Base-by-base conservation (phyloP, 1,139 yeast genomes). In the Scheffersomyces parashehatae region DNA sequence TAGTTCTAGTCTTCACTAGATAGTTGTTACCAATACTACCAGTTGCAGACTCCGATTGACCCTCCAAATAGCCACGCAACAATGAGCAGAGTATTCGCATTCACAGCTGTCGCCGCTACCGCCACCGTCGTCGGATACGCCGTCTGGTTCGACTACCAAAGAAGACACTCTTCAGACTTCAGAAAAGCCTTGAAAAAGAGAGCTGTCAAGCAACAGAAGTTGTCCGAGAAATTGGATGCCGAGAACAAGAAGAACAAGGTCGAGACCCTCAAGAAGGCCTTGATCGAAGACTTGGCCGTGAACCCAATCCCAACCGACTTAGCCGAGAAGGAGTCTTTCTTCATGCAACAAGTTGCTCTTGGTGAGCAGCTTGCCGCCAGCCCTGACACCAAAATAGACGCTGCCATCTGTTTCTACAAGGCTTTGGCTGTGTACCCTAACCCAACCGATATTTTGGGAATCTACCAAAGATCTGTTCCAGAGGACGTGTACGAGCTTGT, bases 391-490 rank as follows among this genome's bases (percentile, higher is more conserved):
- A 85, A 83, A 64, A 67, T 85, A 50, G 88, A 84, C 46, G 85
- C 97, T 36, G 98, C 98, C 35, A 74, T 90, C 54, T 81, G 87
- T 56, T 93, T 90, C 78, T 93, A 93, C 79, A 88, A 90, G 68
- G 98, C 97, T n/a, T 77, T 93, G 62, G 81, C 88, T 31, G 91
- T 90, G 40, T 93, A 91, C 67, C 98, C 99, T 49, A 87, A 87
- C 67, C 99, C 98, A 45, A 85, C 95, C 46, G 97, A 89, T 56
- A 81, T 93, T 55, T 77, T 93, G 64, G 85, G 85, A 38, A 84
- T 93, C 58, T 91, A 88, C 71, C 97, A 91, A 73, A 86, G 86
- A 74, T 81, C 91, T 40, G 82, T 91, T 51, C 91, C 95, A 41
- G 85, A 83, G 60, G 84, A 82, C 38, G 85, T 90, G 45, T 83